Base-by-base conservation (phyloP, 2,329 filamentous ascomycete species). In the Cordyceps pruinosa region DNA sequence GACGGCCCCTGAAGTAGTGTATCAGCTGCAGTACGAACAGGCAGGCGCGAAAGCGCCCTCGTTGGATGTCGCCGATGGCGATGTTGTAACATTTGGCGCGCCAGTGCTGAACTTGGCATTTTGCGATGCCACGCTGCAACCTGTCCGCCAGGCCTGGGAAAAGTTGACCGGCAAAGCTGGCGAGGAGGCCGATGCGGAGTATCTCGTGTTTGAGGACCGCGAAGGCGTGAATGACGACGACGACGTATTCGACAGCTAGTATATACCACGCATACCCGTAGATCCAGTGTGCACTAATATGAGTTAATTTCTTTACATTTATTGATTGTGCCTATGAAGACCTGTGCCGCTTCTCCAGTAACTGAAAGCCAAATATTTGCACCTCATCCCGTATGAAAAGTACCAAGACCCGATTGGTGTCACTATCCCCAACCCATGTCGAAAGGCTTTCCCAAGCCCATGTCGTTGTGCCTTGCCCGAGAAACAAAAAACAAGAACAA, bases 181-280 rank as follows among this genome's bases (percentile, higher is more conserved):
- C 1, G 74, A 74, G 19, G 75, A 75, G 19, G 73, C 74, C 19
- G 69, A 66, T 6, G 63, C 61, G 10, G 71, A 80, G 45, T 97
- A 94, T 65, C 85, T 97, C 81, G 76, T 80, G 21, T 96, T 96
- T 68, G 81, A 86, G 49, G 88, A 94, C 59, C 80, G 90, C 25
- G 86, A 91, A 66, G 79, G 77, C 15, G 74, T 75, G 28, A 75
- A 72, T 59, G 81, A 81, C 32, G 84, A 88, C 56, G 80, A 83
- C 37, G 78, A 82, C 56, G 69, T 75, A 49, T 80, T 80, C 61
- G 74, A 82, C 12, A n/a, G 4, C 52, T 74, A 61, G 66, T 65
- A 47, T 49, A 48, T 51, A 51, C 30, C 50, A 51, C 30, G 47
- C 39, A 21, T 35, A 30, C 53, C 39, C 21, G 49, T 51, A 51